Percentiles rank a stretch among this genome's conserved stretches.
phyloP scores from a whole-genome alignment of 495 filamentous ascomycete genomes.

The Tuber umbilicatum region DNA sequence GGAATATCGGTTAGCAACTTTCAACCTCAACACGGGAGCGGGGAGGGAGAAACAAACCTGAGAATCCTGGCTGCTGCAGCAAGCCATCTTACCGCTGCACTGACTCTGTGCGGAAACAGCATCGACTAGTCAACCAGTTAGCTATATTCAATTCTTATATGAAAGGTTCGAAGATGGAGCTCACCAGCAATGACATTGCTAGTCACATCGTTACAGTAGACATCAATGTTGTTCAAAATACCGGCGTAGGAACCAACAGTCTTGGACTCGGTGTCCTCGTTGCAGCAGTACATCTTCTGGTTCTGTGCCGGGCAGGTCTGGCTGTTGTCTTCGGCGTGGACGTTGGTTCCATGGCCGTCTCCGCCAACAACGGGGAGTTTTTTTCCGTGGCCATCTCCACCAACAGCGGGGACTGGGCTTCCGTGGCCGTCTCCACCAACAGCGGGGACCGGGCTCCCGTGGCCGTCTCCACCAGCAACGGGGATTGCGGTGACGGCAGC shows the following conservation, averaged over 20 bases:
- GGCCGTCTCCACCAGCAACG: neutral
- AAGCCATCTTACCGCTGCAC: neutral
- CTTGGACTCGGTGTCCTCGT: neutral
- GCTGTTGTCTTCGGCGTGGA: neutral
- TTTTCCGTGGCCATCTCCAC: too few relatives aligned
- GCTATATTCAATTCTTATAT: neutral
- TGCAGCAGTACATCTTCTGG: neutral
- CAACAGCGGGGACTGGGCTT: too few relatives aligned
- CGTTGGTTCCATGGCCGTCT: neutral
- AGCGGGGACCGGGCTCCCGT: too few relatives aligned
- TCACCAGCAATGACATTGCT: neutral
- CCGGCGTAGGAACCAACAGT: neutral
- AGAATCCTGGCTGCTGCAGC: neutral
- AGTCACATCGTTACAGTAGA: neutral
- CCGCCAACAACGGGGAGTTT: too few relatives aligned
- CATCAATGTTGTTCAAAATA: neutral
- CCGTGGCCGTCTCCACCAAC: neutral
- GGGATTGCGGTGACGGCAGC: neutral
- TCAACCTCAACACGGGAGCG: neutral
- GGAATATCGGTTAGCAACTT: neutral
- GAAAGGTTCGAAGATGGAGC: neutral
- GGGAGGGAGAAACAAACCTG: neutral
- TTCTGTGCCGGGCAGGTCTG: neutral
- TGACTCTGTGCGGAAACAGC: neutral
- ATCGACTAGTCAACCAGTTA: neutral